A percentile compares a stretch with the other conserved stretches of the same genome.
Evolutionary conservation across 805 yeast genomes (phyloP).

Genomic region (Saccharomycopsis fermentans): DNA sequence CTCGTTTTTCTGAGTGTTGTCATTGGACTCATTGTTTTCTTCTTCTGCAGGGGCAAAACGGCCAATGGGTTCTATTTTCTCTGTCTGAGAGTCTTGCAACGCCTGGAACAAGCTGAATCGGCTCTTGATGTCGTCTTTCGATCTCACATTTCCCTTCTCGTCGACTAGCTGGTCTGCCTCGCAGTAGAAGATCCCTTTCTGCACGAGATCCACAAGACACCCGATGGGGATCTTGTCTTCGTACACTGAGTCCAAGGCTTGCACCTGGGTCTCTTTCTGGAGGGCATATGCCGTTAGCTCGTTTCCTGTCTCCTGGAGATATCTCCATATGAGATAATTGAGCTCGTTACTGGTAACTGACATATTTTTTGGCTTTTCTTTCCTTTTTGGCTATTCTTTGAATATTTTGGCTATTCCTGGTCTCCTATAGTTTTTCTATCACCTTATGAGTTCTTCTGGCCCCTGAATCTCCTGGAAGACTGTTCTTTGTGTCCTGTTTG

Average conservation of each 20-base stretch:
- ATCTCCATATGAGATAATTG: slow-evolving; percentile 88
- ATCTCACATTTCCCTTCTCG: slow-evolving; percentile 25
- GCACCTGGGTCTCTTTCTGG: slow-evolving; percentile 60
- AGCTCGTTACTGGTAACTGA: slow-evolving; percentile 75
- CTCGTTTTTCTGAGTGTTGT: too few relatives aligned
- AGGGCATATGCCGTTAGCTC: slow-evolving; percentile 74
- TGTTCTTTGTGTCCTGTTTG: too few relatives aligned
- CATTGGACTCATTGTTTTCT: too few relatives aligned
- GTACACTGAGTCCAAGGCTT: slow-evolving; percentile 42
- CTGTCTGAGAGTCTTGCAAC: slow-evolving; percentile 22
- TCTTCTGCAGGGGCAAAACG: slow-evolving; percentile 25
- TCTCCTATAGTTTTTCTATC: too few relatives aligned
- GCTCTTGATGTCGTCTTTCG: slow-evolving; percentile 25
- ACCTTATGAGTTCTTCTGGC: too few relatives aligned
- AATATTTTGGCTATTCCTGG: too few relatives aligned
- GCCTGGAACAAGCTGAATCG: slow-evolving; percentile 14
- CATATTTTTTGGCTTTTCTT: slow-evolving; percentile 23
- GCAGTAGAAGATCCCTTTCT: slow-evolving; percentile 74
- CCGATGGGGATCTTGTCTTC: slow-evolving; percentile 60
- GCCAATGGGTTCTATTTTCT: slow-evolving; percentile 24
- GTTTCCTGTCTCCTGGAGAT: slow-evolving; percentile 73
- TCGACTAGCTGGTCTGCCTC: slow-evolving; percentile 52
- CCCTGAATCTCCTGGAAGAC: too few relatives aligned
- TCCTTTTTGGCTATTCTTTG: neutral
- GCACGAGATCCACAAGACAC: slow-evolving; percentile 69